Evolutionary conservation across 2,329 filamentous ascomycete species (phyloP).

Genomic region (Aspergillus transmontanensis): DNA sequence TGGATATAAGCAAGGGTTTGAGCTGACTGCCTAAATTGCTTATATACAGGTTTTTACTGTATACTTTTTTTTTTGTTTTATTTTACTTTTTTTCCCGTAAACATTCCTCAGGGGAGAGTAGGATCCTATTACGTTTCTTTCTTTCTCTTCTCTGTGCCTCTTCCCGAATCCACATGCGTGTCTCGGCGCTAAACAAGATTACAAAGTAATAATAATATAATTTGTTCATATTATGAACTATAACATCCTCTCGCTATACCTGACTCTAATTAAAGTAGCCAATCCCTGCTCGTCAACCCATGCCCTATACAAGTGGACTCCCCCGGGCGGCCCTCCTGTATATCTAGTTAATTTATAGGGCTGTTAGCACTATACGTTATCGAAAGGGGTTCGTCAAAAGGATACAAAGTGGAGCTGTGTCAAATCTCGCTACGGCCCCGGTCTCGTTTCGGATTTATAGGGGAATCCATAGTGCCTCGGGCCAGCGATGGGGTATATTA

Average conservation of each 20-base stretch:
- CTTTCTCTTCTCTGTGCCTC: neutral
- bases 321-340: neutral
- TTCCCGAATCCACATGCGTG: neutral
- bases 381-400: neutral
- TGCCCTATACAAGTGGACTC: neutral
- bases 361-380: neutral
- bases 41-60: too few relatives aligned
- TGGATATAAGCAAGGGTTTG: too few relatives aligned
- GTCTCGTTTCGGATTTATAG: neutral
- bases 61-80: neutral
- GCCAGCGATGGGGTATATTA: neutral
- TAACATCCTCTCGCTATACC: neutral
- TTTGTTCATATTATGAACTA: neutral
- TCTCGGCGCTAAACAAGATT: neutral
- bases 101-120: neutral
- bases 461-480: neutral
- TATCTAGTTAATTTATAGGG: slow-evolving; percentile 3
- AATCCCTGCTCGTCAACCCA: neutral
- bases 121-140: neutral
- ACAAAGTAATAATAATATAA: neutral
- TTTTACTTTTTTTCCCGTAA: neutral
- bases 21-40: too few relatives aligned
- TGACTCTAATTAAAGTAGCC: neutral
- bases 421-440: neutral
- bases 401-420: neutral